These are phyloP conservation scores for Leptosphaerulina australis DNA, from an alignment of 2,329 filamentous ascomycete species.

Conservation along the genomic window DNA sequence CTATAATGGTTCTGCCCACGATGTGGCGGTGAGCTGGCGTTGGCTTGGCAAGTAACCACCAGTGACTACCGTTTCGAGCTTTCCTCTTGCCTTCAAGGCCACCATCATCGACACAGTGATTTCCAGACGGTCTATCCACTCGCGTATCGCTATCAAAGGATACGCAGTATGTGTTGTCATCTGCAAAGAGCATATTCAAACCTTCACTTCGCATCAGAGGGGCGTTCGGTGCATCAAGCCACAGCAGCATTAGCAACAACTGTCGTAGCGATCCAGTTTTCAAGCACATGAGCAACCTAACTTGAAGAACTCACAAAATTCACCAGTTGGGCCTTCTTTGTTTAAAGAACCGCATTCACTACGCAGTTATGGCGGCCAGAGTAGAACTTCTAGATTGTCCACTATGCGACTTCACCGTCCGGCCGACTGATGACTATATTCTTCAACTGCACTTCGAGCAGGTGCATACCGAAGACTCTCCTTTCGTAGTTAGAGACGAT, in stretches of 20 bases:
- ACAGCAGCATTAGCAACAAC: not conserved
- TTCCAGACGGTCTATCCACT: not conserved
- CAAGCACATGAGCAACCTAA: not conserved
- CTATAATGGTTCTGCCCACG: not conserved
- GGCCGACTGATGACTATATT: slow-evolving; percentile 38
- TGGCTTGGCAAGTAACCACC: slow-evolving; percentile 5
- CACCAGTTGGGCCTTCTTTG: not conserved
- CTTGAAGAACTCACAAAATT: not conserved
- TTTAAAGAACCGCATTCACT: not conserved
- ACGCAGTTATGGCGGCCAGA: slow-evolving; percentile 22
- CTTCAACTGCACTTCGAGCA: slow-evolving; percentile 51
- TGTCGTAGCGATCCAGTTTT: not conserved
- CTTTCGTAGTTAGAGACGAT: slow-evolving; percentile 45
- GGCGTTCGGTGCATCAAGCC: not conserved
- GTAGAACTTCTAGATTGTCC: slow-evolving; percentile 42
- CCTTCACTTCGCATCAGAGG: not conserved
- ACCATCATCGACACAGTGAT: not conserved
- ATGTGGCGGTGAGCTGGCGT: slow-evolving; percentile 17
- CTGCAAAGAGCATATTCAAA: not conserved
- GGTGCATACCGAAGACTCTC: slow-evolving; percentile 47
- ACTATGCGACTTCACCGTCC: slow-evolving; percentile 42
- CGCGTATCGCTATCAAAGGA: not conserved
- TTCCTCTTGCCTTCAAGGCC: not conserved
- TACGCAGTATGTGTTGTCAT: not conserved
- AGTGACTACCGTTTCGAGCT: not conserved